These are phyloP conservation scores for Lotmaria passim DNA, from an alignment of 208 protist species.

Conservation along the genomic window DNA sequence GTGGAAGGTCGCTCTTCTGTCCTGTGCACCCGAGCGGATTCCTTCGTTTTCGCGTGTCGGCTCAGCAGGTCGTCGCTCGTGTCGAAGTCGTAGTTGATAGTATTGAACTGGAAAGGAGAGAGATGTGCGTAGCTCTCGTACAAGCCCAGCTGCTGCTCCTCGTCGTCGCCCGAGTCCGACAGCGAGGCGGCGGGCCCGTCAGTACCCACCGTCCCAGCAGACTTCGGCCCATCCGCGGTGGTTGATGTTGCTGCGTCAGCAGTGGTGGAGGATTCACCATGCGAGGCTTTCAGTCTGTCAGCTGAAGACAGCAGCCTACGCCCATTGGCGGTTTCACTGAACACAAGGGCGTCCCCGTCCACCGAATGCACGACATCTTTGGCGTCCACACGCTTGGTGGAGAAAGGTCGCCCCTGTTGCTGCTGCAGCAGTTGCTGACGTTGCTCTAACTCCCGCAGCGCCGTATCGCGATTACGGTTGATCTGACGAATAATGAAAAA, in stretches of 20 bases:
- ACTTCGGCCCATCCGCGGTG: too few relatives aligned
- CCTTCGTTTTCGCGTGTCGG: neutral
- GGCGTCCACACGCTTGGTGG: neutral
- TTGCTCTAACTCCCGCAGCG: neutral
- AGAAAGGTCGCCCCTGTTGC: neutral
- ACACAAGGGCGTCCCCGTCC: neutral
- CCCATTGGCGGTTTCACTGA: neutral
- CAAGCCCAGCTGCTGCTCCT: neutral
- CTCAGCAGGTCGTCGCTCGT: neutral
- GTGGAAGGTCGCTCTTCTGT: too few relatives aligned
- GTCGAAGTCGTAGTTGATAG: conserved; percentile 27
- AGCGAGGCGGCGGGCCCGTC: neutral
- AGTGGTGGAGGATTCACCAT: too few relatives aligned
- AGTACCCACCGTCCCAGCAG: too few relatives aligned
- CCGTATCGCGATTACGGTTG: conserved; percentile 11
- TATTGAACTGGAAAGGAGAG: conserved; percentile 24
- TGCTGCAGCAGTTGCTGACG: conserved; percentile 10
- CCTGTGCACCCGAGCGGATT: too few relatives aligned
- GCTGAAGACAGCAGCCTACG: neutral
- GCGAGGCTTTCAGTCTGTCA: too few relatives aligned
- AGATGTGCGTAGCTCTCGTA: conserved; percentile 18
- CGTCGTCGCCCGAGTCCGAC: neutral
- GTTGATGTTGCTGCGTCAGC: too few relatives aligned
- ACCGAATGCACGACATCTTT: neutral
- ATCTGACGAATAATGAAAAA: conserved; percentile 31